Percentiles rank a stretch among this genome's conserved stretches.
These are phyloP conservation scores for Fusarium beomiforme DNA, from an alignment of 2,329 filamentous ascomycete genomes.

Conservation along the genomic window DNA sequence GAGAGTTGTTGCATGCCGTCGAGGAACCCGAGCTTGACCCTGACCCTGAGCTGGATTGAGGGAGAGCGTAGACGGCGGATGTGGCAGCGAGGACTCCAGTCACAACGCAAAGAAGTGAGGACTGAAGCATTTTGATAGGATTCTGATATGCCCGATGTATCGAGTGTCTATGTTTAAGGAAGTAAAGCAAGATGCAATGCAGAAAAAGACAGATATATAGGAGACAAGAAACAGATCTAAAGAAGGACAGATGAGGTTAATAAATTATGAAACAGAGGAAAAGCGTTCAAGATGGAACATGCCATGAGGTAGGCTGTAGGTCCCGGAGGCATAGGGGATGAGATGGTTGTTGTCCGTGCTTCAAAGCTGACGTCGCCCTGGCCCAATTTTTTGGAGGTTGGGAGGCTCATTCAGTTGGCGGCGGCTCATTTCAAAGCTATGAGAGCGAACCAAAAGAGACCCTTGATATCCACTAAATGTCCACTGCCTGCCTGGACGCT, in stretches of 20 bases:
- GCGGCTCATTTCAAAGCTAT: not conserved
- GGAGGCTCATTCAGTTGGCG: not conserved
- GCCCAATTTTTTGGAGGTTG: constrained; percentile 36
- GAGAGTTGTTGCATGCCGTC: constrained; percentile 82
- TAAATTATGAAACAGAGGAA: constrained; percentile 28
- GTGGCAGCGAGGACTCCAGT: constrained; percentile 35
- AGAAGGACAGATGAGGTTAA: constrained; percentile 12
- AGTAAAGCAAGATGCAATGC: not conserved
- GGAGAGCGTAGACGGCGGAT: constrained; percentile 39
- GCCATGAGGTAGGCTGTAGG: not conserved
- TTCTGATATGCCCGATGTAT: not conserved
- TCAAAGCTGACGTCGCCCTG: constrained; percentile 40
- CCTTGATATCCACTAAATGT: not conserved
- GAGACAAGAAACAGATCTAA: constrained; percentile 3
- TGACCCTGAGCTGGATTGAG: constrained; percentile 36
- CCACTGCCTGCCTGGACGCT: not conserved
- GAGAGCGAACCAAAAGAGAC: constrained; percentile 7
- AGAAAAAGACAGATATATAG: constrained; percentile 5
- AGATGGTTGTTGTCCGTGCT: constrained; percentile 32
- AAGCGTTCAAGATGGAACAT: constrained; percentile 1
- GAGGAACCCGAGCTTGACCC: constrained; percentile 30
- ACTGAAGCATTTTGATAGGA: constrained; percentile 33
- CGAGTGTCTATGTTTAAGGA: not conserved
- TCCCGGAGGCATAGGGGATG: not conserved
- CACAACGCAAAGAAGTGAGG: constrained; percentile 34